Percentiles rank a stretch among this genome's conserved stretches.
Evolutionary conservation across 176 grass and related monocot genomes (phyloP).

Genomic region (Oryza australiensis): DNA sequence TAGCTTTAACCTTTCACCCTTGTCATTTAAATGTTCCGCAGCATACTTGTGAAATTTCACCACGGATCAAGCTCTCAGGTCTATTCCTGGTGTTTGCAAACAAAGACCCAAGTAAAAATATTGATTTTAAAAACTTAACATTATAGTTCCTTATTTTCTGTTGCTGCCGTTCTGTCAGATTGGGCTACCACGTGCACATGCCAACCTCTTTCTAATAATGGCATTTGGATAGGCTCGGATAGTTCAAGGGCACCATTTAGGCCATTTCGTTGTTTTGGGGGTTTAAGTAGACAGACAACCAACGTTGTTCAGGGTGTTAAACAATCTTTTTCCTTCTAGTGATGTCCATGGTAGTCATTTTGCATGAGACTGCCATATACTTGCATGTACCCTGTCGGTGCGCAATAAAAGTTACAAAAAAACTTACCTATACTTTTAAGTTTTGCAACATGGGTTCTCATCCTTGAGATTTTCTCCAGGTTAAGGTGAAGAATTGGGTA

Average conservation of each 20-base stretch:
- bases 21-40: too few relatives aligned
- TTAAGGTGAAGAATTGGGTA: conserved; percentile 89
- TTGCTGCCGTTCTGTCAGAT: neutral
- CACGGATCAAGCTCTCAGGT: neutral
- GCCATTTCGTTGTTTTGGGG: neutral
- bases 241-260: neutral
- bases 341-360: neutral
- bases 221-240: neutral
- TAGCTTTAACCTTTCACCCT: too few relatives aligned
- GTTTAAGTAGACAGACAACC: neutral
- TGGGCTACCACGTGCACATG: neutral
- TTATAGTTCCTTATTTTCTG: neutral
- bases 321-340: neutral
- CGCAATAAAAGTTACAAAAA: neutral
- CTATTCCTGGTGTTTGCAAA: neutral
- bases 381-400: neutral
- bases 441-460: neutral
- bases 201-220: neutral
- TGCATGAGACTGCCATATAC: neutral
- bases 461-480: conserved; percentile 51
- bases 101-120: neutral
- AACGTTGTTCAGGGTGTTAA: neutral
- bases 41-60: neutral
- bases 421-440: neutral
- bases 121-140: too few relatives aligned